Evolutionary conservation across 148 eudicot species (phyloP), one percentile per base, ranked within the genome.

Genomic region (Gaultheria prostrata): DNA sequence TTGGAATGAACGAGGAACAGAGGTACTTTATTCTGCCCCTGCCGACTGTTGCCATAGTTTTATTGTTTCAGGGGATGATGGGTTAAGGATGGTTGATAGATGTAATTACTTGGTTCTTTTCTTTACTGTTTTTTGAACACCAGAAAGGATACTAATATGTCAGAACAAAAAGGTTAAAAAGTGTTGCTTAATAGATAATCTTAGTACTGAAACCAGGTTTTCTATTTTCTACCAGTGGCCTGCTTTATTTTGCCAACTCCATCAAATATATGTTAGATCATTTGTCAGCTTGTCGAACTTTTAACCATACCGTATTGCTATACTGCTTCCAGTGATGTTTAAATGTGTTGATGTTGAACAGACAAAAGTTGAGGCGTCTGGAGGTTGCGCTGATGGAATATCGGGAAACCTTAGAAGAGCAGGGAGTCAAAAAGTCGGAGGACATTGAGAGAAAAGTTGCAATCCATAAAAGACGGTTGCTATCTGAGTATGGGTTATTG

Each of bases 371-470:
- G 88, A 93, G 99, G 82, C 93, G 91, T 30, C 86, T 97, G 74
- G 99, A 97, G 88, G 99, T 94, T 88, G 95, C 93, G 43, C 77
- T 94, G 89, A 97, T 97, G 82, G 98, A 94, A 91, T 94, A 94
- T 83, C 98, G 95, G 76, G 99, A 94, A 90, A 88, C 91, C 72
- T 92, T 97, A 71, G 99, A 97, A 88, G 98, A 97, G 57, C 82
- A 87, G 35, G 97, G 97, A 77, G 57, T 93, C 45, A 93, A 88
- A 83, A 94, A 87, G 87, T 33, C 82, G 9, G 98, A 91, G 76
- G 99, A 97, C 88, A 89, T 94, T 61, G 99, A 97, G 84, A 87
- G 80, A 84, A 94, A 94, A 89, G 95, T 94, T 76, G 90, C 94
- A 83, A 73, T 80, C 28, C 90, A 91, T 80, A 87, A 94, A 78